Base-by-base conservation (phyloP, 2,329 filamentous ascomycete species). In the Celoporthe dispersa region DNA sequence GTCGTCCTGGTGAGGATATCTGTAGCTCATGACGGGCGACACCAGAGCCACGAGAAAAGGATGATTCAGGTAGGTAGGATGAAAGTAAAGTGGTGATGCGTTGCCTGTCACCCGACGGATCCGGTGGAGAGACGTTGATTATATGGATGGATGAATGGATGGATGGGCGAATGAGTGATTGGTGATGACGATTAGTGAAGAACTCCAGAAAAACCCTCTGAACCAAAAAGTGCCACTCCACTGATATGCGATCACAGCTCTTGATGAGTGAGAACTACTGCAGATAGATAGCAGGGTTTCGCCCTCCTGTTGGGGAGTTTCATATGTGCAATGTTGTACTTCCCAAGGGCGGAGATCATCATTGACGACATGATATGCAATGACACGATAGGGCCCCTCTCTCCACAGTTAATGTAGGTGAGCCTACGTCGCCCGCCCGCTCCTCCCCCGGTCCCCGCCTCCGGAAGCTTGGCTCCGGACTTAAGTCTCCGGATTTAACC, bases 301-400 rank as follows among this genome's bases (percentile, higher is more conserved):
- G 25, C 33, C 11, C 11, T 33, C 28, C 28, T 31, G 25, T 6
- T 31, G 11, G 6, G 53, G 53, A 31, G 53, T 57, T 33, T 63
- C 44, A n/a, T 44, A n/a, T n/a, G 44, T 48, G 44, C 44, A 9
- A 22, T n/a, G 22, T n/a, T 63, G n/a, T 28, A 39, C 39, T 16
- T 7, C 11, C 33, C 59, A 3, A 22, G 37, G 19, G 31, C 37
- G 60, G 37, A 63, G 60, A 63, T 44, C 48, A 35, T 68, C 69
- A 37, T 63, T 70, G 69, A 70, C 69, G 69, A 70, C 69, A 70
- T 70, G 66, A 68, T 62, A 70, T 70, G 60, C 61, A 66, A 60
- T 41, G 63, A 60, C 61, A 65, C 62, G 63, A 35, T 55, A 62
- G 9, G 39, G 41, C 51, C 28, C 48, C 35, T 60, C 53, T 60